Base-by-base conservation (phyloP, 2,329 filamentous ascomycete genomes). In the Colletotrichum sp. region DNA sequence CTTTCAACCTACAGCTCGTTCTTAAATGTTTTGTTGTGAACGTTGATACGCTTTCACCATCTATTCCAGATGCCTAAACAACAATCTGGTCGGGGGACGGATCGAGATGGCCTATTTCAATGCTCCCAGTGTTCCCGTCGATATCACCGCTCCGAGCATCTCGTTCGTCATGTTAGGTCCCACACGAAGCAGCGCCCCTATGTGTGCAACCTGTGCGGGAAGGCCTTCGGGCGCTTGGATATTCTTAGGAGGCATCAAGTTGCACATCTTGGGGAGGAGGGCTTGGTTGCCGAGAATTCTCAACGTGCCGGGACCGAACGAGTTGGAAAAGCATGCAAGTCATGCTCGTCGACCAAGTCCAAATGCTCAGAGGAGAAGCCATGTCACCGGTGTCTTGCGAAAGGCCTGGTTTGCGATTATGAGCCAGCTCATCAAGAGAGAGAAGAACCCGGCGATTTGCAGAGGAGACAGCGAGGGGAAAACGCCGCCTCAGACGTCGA, bases 141-240 rank as follows among this genome's bases (percentile, higher is more conserved):
- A 15, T 72, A 72, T 10, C 52, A 72, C 16, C 70, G 63, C 15
- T 49, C 49, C 8, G 70, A 72, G 10, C 52, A 60, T 18, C 63
- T 72, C 6, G 63, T 36, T 30, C 70, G 63, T 15, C 63, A 72
- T 59, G 63, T 72, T 10, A 52, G 63, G 8, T 68, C 70, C 18
- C 70, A 72, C 15, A 68, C 63, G n/a, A 52, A 68, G 21, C 70
- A 68, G 34, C 63, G 70, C 8, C 70, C 63, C 15, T 72, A 68
- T 18, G 18, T 21, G 12, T 72, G 70, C 12, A 26, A 57, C 15
- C 5, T 8, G 1, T 72, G 70, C 34, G 63, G 52, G 13, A 72
- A 72, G 32, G 32, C 49, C 6, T 72, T 68, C 26, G 70, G 52
- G 5, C 65, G 70, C n/a, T 24, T 72, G 13, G 70, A 72, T 24